phyloP scores from a whole-genome alignment of 257 asterid species.

The Perilla frutescens region DNA sequence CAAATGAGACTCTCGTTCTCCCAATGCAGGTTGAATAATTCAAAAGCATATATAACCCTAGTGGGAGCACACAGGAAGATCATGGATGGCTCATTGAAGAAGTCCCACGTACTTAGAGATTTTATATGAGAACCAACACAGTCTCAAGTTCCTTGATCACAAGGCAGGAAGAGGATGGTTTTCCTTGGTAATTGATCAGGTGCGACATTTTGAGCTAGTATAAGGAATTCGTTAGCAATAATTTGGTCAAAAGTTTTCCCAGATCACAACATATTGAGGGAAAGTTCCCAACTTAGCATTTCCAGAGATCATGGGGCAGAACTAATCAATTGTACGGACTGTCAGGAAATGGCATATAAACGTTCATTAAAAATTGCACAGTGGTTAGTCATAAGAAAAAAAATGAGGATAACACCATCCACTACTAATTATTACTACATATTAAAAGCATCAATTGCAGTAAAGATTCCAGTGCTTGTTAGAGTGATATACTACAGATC shows the following conservation, averaged over 20 bases:
- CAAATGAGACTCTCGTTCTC: too few relatives aligned
- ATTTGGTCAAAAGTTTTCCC: not conserved
- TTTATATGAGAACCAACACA: not conserved
- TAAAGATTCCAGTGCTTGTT: too few relatives aligned
- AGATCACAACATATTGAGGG: not conserved
- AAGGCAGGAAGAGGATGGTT: not conserved
- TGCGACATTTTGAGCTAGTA: not conserved
- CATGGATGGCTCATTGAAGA: too few relatives aligned
- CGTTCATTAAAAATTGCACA: not conserved
- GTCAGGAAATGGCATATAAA: not conserved
- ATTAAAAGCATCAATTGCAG: too few relatives aligned
- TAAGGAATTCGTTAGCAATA: not conserved
- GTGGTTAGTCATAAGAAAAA: not conserved
- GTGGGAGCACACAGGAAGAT: too few relatives aligned
- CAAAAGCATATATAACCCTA: too few relatives aligned
- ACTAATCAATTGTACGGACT: not conserved
- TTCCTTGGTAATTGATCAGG: constrained; percentile 1
- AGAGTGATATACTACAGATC: too few relatives aligned
- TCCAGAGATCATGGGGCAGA: not conserved
- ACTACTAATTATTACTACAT: too few relatives aligned
- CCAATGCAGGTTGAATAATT: too few relatives aligned
- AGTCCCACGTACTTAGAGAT: not conserved
- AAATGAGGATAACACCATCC: too few relatives aligned
- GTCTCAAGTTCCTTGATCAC: not conserved
- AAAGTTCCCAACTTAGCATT: not conserved